These are phyloP conservation scores for Aspergillus indologenus DNA, from an alignment of 495 filamentous ascomycete genomes.

Conservation along the genomic window DNA sequence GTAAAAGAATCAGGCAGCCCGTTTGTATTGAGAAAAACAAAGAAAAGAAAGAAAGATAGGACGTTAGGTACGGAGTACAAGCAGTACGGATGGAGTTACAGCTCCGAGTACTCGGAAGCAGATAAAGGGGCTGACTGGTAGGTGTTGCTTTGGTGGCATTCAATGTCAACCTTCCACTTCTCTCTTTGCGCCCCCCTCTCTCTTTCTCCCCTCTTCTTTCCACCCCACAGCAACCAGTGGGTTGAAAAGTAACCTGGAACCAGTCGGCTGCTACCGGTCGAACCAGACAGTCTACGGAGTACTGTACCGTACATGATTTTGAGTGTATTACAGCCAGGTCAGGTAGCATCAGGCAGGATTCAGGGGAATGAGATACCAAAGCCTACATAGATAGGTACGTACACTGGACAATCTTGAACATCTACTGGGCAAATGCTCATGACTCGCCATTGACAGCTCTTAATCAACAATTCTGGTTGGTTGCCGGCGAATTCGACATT, in stretches of 20 bases:
- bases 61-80: not conserved
- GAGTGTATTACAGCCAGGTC: not conserved
- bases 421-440: not conserved
- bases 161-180: not conserved
- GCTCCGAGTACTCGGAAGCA: not conserved
- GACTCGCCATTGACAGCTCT: not conserved
- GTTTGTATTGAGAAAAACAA: not conserved
- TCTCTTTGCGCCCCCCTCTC: no score
- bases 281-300: slow-evolving; percentile 9
- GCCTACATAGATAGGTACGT: no score
- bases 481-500: not conserved
- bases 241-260: slow-evolving; percentile 7
- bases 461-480: not conserved
- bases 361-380: no score
- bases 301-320: not conserved
- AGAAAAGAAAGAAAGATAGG: not conserved
- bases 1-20: not conserved
- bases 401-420: no score
- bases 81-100: no score
- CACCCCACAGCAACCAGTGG: slow-evolving; percentile 24
- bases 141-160: not conserved
- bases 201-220: not conserved
- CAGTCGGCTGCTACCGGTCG: slow-evolving; percentile 12
- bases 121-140: not conserved
- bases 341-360: no score